Base-by-base conservation (phyloP, 78 protist species). In the Chrysochromulina tobinii region DNA sequence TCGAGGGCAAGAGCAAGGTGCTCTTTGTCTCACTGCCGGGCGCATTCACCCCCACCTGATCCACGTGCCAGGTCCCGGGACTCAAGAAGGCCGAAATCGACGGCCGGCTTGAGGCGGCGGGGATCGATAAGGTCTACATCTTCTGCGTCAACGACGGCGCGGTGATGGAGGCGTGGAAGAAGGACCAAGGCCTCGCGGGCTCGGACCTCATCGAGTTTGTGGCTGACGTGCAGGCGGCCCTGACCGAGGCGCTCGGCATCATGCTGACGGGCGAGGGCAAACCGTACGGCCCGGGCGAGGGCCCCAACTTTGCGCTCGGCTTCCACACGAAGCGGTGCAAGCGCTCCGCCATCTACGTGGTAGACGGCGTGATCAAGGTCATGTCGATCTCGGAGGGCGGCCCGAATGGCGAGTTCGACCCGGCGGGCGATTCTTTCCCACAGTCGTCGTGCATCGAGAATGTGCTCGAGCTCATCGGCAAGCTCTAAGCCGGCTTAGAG, bases 111-210 rank as follows among this genome's bases (percentile, higher is more conserved):
- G 51, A 69, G 79, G 79, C 21, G 51, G 79, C 79, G n/a, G 84
- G 84, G 84, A 50, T 75, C 27, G 84, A 75, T 27, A 17, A 51
- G 38, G 59, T 75, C 25, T 50, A 11, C 25, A n/a, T 75, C 12
- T 18, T 38, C 87, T 79, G 87, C 61, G 87, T 79, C n/a, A 79
- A 79, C 61, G 87, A 79, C 64, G 87, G 87, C 87, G 87, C 87
- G 14, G 87, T 79, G 51, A 79, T 79, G 87, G 20, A 2, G 15
- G 87, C 64, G 20, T 79, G 87, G 87, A 18, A 5, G 59, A 54
- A 53, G 48, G 87, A 79, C 57, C 57, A 48, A 58, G 84, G 84
- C 58, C 23, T 75, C 11, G 59, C 55, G n/a, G 84, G 57, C 84
- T 51, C 84, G 15, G 38, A 23, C 38, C 4, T 75, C 58, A 75